Percentiles rank a stretch among this genome's conserved stretches.
Evolutionary conservation across 768 basidiomycete genomes (phyloP).

Genomic region (Leccinellum rugosiceps): DNA sequence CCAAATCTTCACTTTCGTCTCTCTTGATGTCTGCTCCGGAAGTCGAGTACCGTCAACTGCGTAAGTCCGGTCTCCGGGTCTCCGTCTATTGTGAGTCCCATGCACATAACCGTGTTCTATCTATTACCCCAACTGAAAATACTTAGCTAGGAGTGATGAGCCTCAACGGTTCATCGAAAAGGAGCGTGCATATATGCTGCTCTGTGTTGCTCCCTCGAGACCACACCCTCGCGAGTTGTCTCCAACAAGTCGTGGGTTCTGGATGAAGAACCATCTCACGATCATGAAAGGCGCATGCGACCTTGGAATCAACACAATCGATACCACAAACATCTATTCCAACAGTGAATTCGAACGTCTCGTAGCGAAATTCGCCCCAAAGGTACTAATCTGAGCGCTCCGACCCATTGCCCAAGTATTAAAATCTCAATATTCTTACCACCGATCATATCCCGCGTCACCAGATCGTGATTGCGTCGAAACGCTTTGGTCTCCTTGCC

Average conservation of each 20-base stretch:
- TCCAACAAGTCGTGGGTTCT: conserved; percentile 23
- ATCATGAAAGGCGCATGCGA: conserved; percentile 39
- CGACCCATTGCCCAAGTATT: neutral
- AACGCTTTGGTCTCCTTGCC: conserved; percentile 19
- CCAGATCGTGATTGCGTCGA: conserved; percentile 32
- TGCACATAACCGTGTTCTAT: neutral
- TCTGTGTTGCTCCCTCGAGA: neutral
- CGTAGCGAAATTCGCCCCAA: conserved; percentile 35
- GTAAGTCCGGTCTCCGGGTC: conserved; percentile 28
- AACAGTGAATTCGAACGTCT: conserved; percentile 35
- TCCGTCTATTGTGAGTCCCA: conserved; percentile 32
- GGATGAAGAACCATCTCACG: conserved; percentile 24
- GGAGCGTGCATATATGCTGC: conserved; percentile 19
- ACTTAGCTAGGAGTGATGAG: conserved; percentile 26
- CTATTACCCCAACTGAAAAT: neutral
- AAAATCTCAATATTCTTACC: neutral
- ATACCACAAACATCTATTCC: conserved; percentile 32
- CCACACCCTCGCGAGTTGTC: neutral
- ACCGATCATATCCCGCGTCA: conserved; percentile 30
- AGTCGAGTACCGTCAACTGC: conserved; percentile 25
- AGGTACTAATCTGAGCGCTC: conserved; percentile 15
- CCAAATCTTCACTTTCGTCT: neutral
- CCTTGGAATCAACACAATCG: conserved; percentile 37
- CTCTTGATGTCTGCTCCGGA: conserved; percentile 7
- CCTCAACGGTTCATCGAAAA: conserved; percentile 28